A percentile compares a stretch with the other conserved stretches of the same genome.
These are phyloP conservation scores for Phytopythium montanum DNA, from an alignment of 352 stramenopile species.

Conservation along the genomic window DNA sequence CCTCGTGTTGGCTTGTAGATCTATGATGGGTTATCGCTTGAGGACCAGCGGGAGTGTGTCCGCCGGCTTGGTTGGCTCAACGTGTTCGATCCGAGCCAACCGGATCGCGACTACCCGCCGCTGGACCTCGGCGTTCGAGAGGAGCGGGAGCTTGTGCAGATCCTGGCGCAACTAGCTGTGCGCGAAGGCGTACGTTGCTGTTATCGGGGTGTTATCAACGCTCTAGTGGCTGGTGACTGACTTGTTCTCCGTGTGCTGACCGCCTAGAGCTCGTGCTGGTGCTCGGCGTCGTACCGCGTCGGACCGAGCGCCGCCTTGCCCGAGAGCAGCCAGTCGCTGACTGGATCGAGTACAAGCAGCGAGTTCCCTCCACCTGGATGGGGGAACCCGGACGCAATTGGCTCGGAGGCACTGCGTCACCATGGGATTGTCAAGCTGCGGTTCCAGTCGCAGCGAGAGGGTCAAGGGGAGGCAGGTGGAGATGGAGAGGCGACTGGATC, in stretches of 20 bases:
- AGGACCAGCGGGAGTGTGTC: slow-evolving; percentile 61
- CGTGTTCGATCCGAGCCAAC: slow-evolving; percentile 70
- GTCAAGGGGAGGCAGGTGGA: not conserved
- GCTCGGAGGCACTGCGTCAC: slow-evolving; percentile 57
- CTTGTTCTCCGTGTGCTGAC: not conserved
- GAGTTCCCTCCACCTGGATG: slow-evolving; percentile 39
- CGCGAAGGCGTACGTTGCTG: slow-evolving; percentile 45
- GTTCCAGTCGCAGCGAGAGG: slow-evolving; percentile 22
- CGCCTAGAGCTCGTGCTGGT: slow-evolving; percentile 14
- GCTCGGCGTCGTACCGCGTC: slow-evolving; percentile 24
- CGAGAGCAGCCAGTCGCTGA: not conserved
- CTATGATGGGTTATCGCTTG: slow-evolving; percentile 34
- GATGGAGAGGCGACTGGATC: not conserved
- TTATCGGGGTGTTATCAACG: not conserved
- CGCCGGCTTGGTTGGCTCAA: slow-evolving; percentile 83
- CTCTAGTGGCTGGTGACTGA: not conserved
- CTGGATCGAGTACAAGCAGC: slow-evolving; percentile 1
- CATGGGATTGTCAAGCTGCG: slow-evolving; percentile 48
- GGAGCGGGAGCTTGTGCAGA: slow-evolving; percentile 72
- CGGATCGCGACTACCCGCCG: slow-evolving; percentile 64
- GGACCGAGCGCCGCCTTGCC: slow-evolving; percentile 1
- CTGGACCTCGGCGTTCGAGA: slow-evolving; percentile 72
- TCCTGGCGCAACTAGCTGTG: slow-evolving; percentile 70
- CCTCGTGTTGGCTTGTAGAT: slow-evolving; percentile 22
- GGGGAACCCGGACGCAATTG: slow-evolving; percentile 46